Evolutionary conservation across 768 basidiomycete genomes (phyloP).

Genomic region (Boletales sp.): DNA sequence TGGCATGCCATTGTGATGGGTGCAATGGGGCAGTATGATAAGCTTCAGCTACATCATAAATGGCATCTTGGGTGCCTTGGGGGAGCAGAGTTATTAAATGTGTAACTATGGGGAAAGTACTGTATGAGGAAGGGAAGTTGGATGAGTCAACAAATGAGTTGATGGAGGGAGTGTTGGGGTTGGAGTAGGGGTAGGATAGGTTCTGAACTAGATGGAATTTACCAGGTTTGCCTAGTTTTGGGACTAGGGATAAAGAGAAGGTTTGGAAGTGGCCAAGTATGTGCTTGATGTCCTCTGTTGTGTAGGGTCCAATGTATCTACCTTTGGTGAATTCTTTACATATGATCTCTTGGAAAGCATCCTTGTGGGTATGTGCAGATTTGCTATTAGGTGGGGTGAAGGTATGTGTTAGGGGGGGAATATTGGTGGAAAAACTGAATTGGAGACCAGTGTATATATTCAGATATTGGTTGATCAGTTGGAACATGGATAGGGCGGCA

Average conservation of each 20-base stretch:
- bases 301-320: neutral
- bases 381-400: too few species aligned
- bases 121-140: neutral
- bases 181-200: constrained; percentile 19
- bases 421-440: too few species aligned
- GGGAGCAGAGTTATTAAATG: neutral
- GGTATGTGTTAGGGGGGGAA: too few species aligned
- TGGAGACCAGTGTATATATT: too few species aligned
- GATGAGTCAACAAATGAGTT: too few species aligned
- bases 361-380: too few species aligned
- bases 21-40: constrained; percentile 25
- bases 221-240: constrained; percentile 24
- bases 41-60: neutral
- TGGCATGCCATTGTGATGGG: constrained; percentile 34
- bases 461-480: too few species aligned
- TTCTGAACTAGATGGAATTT: constrained; percentile 29
- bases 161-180: too few species aligned
- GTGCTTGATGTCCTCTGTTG: constrained; percentile 7
- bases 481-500: too few species aligned
- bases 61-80: neutral
- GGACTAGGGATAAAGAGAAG: constrained; percentile 26
- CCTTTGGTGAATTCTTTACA: neutral
- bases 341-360: neutral
- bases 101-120: too few species aligned
- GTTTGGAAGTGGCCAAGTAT: constrained; percentile 27